Base-by-base conservation (phyloP, 805 yeast genomes). In the Wickerhamiella spandovensis region DNA sequence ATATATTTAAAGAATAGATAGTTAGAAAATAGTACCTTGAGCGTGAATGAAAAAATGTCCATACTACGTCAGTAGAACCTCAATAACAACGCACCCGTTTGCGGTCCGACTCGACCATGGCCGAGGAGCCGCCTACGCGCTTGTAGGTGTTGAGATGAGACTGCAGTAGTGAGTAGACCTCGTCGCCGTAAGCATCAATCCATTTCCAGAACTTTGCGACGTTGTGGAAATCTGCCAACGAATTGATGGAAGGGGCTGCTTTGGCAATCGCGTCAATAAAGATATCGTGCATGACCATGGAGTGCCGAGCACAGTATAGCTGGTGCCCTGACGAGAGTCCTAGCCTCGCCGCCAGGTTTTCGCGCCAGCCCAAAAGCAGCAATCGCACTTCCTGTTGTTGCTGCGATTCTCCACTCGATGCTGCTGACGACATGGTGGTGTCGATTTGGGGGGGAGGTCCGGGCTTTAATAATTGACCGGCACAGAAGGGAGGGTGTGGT, bases 131-230 rank as follows among this genome's bases (percentile, higher is more conserved):
- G 6, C 20, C 39, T 2, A 23, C 25, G 17, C 58, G 51, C 47
- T 61, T 61, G 21, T 60, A 56, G 32, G 51, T 44, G 43, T 54
- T 50, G 17, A 61, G 54, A 48, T 54, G 53, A 37, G 52, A 56
- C 6, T 53, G 53, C 25, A 61, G 53, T n/a, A 58, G 48, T 13
- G 50, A 49, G 47, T 52, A 62, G 22, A 62, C 56, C 46, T 62
- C 64, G 24, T 51, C 51, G 8, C 64, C 65, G 44, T 55, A 60
- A 44, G 39, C 47, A 45, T 62, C 65, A 28, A 61, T 51, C 60
- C 61, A 57, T 35, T 61, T 56, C 65, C 65, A 62, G 53, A 60
- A 62, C 52, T 52, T 56, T 5, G 62, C 63, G 20, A 54, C 58
- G 22, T 50, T 43, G 41, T 50, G 44, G 18, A 62, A 51, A 47